These are phyloP conservation scores for Uronychia setigera DNA, from an alignment of 73 alveolate genomes.

Conservation along the genomic window DNA sequence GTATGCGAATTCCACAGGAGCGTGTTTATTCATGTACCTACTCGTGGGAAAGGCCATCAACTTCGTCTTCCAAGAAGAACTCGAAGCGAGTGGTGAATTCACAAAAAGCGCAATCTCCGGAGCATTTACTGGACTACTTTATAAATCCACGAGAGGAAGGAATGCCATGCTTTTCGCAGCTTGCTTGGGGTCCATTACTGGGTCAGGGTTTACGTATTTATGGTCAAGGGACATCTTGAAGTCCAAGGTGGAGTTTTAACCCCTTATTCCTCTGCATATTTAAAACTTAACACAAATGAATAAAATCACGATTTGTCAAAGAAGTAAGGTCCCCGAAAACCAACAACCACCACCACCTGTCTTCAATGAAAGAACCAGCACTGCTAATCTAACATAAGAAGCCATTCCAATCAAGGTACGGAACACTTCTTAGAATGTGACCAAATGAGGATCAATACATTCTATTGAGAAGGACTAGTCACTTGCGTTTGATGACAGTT, in stretches of 20 bases:
- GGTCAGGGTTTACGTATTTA: slow-evolving; percentile 30
- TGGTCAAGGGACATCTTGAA: slow-evolving; percentile 35
- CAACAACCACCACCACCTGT: too few species aligned
- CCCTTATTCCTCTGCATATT: too few species aligned
- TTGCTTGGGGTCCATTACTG: slow-evolving; percentile 43
- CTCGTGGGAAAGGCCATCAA: slow-evolving; percentile 51
- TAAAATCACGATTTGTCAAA: too few species aligned
- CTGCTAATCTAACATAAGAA: too few species aligned
- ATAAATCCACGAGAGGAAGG: slow-evolving; percentile 59
- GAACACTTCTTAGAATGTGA: too few species aligned
- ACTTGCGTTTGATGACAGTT: too few species aligned
- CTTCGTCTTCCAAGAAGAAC: slow-evolving; percentile 50
- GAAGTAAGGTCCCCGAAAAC: too few species aligned
- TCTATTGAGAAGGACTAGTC: too few species aligned
- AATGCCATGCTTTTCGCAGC: slow-evolving; percentile 50
- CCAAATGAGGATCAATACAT: too few species aligned
- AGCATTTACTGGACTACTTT: slow-evolving; percentile 57
- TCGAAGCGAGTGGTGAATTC: slow-evolving; percentile 31
- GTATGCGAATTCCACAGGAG: slow-evolving; percentile 53
- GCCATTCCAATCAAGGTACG: too few species aligned
- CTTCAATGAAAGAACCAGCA: too few species aligned
- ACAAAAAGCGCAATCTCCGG: slow-evolving; percentile 49
- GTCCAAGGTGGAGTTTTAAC: background rate
- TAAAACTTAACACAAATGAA: too few species aligned
- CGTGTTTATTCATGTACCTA: slow-evolving; percentile 47